These are phyloP conservation scores for Begonia masoniana DNA, from an alignment of 306 rosid species.

Conservation along the genomic window DNA sequence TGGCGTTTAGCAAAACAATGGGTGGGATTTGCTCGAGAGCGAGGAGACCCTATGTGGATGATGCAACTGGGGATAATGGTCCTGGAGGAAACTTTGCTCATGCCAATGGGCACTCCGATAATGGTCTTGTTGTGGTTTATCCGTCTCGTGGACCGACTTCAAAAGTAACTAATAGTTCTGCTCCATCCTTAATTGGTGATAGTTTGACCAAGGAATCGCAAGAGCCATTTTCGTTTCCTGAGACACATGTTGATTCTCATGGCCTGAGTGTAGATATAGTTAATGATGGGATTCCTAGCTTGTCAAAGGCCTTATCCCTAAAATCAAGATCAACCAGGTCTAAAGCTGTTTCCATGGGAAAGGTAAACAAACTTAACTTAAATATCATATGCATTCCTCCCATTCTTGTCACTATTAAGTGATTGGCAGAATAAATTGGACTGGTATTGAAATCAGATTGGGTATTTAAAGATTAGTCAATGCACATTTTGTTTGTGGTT, in stretches of 20 bases:
- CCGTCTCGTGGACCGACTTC: constrained; percentile 32
- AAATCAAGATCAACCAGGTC: constrained; percentile 69
- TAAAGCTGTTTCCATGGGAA: constrained; percentile 60
- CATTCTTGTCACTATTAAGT: no score
- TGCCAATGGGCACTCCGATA: constrained; percentile 54
- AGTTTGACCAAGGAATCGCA: constrained; percentile 29
- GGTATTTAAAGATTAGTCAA: no score
- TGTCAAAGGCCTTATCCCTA: constrained; percentile 54
- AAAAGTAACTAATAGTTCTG: constrained; percentile 29
- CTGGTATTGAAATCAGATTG: no score
- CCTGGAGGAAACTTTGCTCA: constrained; percentile 30
- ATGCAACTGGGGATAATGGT: constrained; percentile 39
- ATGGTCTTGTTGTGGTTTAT: constrained; percentile 24
- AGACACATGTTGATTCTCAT: constrained; percentile 29
- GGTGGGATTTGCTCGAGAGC: constrained; percentile 90
- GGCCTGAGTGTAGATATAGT: constrained; percentile 45
- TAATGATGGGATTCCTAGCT: constrained; percentile 81
- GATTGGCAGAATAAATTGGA: no score
- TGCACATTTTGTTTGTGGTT: no score
- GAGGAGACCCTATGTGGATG: constrained; percentile 49
- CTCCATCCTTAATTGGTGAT: constrained; percentile 31
- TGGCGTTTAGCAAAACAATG: constrained; percentile 28
- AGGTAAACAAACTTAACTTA: constrained; percentile 28
- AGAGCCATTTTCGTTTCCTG: constrained; percentile 52
- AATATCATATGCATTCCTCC: neutral